Base-by-base conservation (phyloP, 306 rosid genomes). In the Corylus avellana region DNA sequence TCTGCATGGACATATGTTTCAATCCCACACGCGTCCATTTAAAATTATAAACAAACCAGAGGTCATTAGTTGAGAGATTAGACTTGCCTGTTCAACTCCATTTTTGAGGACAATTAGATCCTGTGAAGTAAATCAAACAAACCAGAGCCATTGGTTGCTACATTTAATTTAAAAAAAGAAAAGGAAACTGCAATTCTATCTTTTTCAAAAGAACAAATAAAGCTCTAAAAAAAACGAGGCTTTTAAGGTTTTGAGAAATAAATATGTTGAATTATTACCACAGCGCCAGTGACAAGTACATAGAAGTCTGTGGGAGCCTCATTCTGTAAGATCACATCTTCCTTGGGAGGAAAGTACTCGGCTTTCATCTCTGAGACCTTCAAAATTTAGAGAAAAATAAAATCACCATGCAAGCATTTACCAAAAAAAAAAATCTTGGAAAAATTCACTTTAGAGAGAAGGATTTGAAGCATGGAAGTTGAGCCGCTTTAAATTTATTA, bases 311-410 rank as follows among this genome's bases (percentile, higher is more conserved):
- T 96, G 7, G 99, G 98, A 20, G 98, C 96, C 86, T 96, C 99
- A 22, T 93, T 93, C 88, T 96, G 96, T 84, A 96, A 88, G 82
- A 96, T 91, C 42, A 96, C 92, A 78, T 96, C 99, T 83, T 95
- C 99, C 80, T 87, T 96, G 18, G 98, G 99, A 22, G 99, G 99
- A 85, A 96, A 96, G 54, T 93, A 96, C 88, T 96, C 99, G 0
- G 99, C 94, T 81, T 96, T 96, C 99, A 91, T 96, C 91, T 95
- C 99, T 0, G 98, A 93, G 42, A 95, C 99, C 98, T 95, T 47
- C 75, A 39, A 32, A 56, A 73, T 39, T 72, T 14, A 44, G 50
- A 70, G 42, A 25, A 74, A 78, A 76, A 57, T 74, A 77, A 75
- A 69, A 77, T 18, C 56, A 53, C 46, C 25, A 63, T 67, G 29